These are phyloP conservation scores for Neonectria punicea DNA, from an alignment of 2,329 filamentous ascomycete species.

Conservation along the genomic window DNA sequence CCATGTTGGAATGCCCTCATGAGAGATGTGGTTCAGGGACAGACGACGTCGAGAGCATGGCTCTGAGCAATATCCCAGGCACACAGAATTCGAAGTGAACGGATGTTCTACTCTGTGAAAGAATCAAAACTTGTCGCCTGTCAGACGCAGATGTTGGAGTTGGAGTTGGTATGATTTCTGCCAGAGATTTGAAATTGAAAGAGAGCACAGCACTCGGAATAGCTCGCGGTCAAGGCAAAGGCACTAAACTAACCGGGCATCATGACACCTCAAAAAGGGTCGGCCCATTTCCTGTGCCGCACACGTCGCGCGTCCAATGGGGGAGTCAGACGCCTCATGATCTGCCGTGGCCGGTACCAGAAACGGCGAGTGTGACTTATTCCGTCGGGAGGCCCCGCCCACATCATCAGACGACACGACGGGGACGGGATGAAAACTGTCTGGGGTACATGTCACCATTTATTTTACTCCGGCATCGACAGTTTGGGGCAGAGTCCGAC, in stretches of 20 bases:
- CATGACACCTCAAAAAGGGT: neutral
- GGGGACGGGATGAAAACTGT: constrained; percentile 9
- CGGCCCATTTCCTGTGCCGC: constrained; percentile 14
- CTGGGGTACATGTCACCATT: neutral
- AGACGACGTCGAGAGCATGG: neutral
- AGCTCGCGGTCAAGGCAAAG: neutral
- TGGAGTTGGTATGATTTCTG: neutral
- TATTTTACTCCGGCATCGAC: neutral
- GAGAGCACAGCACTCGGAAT: neutral
- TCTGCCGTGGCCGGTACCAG: constrained; percentile 4
- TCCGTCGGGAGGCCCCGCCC: constrained; percentile 20
- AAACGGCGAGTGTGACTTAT: constrained; percentile 12
- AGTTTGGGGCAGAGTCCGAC: constrained; percentile 3
- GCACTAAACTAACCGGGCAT: neutral
- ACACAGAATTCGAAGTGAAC: neutral
- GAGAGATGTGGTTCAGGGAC: neutral
- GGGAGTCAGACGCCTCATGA: constrained; percentile 17
- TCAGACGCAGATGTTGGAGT: neutral
- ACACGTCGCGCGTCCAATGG: neutral
- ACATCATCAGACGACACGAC: constrained; percentile 14
- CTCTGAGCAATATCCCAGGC: neutral
- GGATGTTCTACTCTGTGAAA: neutral
- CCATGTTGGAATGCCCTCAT: neutral
- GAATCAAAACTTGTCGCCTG: neutral
- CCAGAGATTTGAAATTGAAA: neutral